These are phyloP conservation scores for Scedosporium apiospermum DNA, from an alignment of 2,329 filamentous ascomycete genomes.

Conservation along the genomic window DNA sequence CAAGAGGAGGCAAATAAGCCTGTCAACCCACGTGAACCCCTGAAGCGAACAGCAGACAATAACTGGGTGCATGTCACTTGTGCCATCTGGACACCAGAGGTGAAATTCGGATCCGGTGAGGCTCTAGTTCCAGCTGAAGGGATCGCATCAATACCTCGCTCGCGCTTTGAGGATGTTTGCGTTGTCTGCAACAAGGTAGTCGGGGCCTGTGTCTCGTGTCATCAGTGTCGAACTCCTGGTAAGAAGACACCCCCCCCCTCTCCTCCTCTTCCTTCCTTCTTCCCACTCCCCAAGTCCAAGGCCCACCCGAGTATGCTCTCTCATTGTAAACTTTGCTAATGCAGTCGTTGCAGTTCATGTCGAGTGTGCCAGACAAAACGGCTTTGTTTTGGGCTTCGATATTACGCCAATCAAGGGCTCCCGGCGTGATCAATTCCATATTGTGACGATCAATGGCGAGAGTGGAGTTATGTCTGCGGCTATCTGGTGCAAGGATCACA, in stretches of 20 bases:
- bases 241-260: slow-evolving; percentile 20
- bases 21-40: slow-evolving; percentile 71
- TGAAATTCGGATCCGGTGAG: slow-evolving; percentile 81
- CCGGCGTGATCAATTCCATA: slow-evolving; percentile 68
- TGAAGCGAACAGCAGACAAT: slow-evolving; percentile 91
- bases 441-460: slow-evolving; percentile 73
- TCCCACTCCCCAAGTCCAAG: too few species aligned
- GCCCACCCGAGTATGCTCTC: too few species aligned
- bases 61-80: slow-evolving; percentile 98
- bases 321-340: too few species aligned
- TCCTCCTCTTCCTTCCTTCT: too few species aligned
- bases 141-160: slow-evolving; percentile 68
- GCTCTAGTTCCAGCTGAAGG: slow-evolving; percentile 82
- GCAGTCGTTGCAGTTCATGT: slow-evolving; percentile 56
- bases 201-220: slow-evolving; percentile 77
- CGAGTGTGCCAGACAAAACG: slow-evolving; percentile 77
- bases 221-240: slow-evolving; percentile 55
- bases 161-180: slow-evolving; percentile 68
- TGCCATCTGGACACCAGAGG: slow-evolving; percentile 83
- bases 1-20: slow-evolving; percentile 82
- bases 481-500: slow-evolving; percentile 87
- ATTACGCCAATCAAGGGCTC: slow-evolving; percentile 84
- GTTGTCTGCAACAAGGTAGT: slow-evolving; percentile 67
- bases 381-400: slow-evolving; percentile 82
- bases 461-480: slow-evolving; percentile 74